Conservation (phyloP, 768 basidiomycete genomes). For the Lactarius sp. region DNA sequence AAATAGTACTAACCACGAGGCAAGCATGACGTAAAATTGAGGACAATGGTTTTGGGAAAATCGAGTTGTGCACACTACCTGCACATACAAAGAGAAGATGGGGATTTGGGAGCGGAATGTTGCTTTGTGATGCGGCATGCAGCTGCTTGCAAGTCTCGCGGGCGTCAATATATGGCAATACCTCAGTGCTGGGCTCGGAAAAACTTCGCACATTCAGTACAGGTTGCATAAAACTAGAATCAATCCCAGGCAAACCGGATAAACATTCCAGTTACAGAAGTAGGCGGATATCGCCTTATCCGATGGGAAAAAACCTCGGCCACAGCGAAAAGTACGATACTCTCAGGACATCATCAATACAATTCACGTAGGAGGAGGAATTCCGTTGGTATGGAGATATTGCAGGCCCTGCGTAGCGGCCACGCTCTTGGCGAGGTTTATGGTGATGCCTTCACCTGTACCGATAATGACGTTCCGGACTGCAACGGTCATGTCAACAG, state of each 20-base stretch:
- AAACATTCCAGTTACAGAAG: background rate
- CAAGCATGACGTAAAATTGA: too few species aligned
- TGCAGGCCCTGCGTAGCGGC: constrained; percentile 9
- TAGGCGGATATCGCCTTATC: background rate
- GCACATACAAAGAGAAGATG: too few species aligned
- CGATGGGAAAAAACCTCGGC: background rate
- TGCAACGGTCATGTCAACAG: background rate
- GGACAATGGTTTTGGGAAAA: too few species aligned
- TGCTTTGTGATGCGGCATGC: too few species aligned
- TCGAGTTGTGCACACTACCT: too few species aligned
- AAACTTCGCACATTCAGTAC: too few species aligned
- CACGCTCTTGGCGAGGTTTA: background rate
- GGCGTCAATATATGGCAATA: background rate
- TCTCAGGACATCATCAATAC: background rate
- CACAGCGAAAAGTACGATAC: background rate
- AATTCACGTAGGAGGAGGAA: background rate
- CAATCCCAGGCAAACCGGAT: background rate
- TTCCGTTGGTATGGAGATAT: background rate
- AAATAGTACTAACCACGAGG: too few species aligned
- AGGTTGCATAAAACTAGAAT: background rate
- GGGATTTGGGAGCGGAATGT: too few species aligned
- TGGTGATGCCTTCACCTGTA: background rate
- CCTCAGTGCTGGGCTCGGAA: background rate
- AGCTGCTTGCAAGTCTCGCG: background rate
- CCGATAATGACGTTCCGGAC: background rate